A percentile compares a stretch with the other conserved stretches of the same genome.
Evolutionary conservation across 2,329 filamentous ascomycete species (phyloP).

Genomic region (Phaeosphaeriaceae sp.): DNA sequence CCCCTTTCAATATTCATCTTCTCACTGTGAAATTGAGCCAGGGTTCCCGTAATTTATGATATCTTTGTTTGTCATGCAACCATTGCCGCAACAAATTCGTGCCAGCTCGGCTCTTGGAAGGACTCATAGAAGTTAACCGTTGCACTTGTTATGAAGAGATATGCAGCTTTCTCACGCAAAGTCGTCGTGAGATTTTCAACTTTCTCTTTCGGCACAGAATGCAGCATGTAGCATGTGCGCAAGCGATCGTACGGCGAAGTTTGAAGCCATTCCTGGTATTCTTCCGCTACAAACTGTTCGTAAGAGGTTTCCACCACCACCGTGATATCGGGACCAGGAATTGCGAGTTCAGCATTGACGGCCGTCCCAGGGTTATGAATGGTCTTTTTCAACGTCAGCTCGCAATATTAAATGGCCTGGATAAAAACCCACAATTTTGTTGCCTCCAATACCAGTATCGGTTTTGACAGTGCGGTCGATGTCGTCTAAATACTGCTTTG

Average conservation of each 20-base stretch:
- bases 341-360: conserved; percentile 24
- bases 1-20: no score
- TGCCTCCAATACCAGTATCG: conserved; percentile 7
- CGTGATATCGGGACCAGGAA: conserved; percentile 34
- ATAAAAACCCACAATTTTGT: conserved; percentile 16
- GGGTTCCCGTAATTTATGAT: no score
- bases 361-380: conserved; percentile 42
- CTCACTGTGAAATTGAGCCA: no score
- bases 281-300: conserved; percentile 17
- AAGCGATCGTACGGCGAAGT: conserved; percentile 28
- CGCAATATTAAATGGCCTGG: background rate
- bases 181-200: conserved; percentile 15
- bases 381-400: conserved; percentile 16
- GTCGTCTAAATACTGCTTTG: conserved; percentile 25
- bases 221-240: conserved; percentile 34
- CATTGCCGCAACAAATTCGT: conserved; percentile 26
- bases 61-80: background rate
- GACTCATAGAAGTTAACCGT: conserved; percentile 25
- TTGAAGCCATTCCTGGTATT: conserved; percentile 35
- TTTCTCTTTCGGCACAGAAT: conserved; percentile 27
- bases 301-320: conserved; percentile 33
- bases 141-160: conserved; percentile 38
- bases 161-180: conserved; percentile 23
- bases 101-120: conserved; percentile 30
- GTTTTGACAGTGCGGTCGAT: conserved; percentile 23